Conservation (phyloP, 2,329 filamentous ascomycete genomes). For the Paraphoma chrysanthemicola region DNA sequence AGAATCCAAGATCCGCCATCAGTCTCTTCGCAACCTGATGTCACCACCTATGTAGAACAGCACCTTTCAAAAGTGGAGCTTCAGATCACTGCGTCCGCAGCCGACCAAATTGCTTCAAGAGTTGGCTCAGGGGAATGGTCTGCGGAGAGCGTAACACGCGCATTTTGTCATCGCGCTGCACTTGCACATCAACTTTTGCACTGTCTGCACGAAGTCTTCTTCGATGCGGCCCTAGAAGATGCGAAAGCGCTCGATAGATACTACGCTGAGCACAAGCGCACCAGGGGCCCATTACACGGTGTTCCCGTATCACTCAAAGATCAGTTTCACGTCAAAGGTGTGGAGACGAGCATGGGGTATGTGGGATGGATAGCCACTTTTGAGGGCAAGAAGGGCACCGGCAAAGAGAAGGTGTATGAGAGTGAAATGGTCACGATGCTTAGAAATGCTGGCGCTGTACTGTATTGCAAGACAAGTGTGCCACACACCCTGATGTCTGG, state of each 20-base stretch:
- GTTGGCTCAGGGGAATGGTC: slow-evolving; percentile 63
- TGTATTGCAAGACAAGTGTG: slow-evolving; percentile 66
- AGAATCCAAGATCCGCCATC: slow-evolving; percentile 57
- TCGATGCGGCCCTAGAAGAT: slow-evolving; percentile 52
- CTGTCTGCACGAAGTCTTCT: slow-evolving; percentile 58
- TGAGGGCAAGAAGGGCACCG: slow-evolving; percentile 61
- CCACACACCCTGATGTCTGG: slow-evolving; percentile 65
- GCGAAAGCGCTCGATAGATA: slow-evolving; percentile 53
- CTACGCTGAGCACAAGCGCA: slow-evolving; percentile 41
- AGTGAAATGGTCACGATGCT: slow-evolving; percentile 66
- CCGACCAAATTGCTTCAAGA: slow-evolving; percentile 62
- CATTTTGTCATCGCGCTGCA: slow-evolving; percentile 64
- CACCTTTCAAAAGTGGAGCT: slow-evolving; percentile 62
- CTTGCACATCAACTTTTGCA: slow-evolving; percentile 57
- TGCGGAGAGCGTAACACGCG: slow-evolving; percentile 61
- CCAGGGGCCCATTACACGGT: slow-evolving; percentile 55
- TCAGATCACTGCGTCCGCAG: slow-evolving; percentile 67
- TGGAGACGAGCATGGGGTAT: slow-evolving; percentile 65
- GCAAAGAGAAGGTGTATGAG: slow-evolving; percentile 61
- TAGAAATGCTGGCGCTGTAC: slow-evolving; percentile 60
- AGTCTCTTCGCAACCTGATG: slow-evolving; percentile 58
- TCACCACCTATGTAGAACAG: slow-evolving; percentile 60
- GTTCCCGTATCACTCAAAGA: slow-evolving; percentile 58
- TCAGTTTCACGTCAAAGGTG: slow-evolving; percentile 57
- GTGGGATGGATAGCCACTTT: slow-evolving; percentile 70